Evolutionary conservation across 1,284 basidiomycete genomes (phyloP).

Genomic region (Trichosporon ovoides): DNA sequence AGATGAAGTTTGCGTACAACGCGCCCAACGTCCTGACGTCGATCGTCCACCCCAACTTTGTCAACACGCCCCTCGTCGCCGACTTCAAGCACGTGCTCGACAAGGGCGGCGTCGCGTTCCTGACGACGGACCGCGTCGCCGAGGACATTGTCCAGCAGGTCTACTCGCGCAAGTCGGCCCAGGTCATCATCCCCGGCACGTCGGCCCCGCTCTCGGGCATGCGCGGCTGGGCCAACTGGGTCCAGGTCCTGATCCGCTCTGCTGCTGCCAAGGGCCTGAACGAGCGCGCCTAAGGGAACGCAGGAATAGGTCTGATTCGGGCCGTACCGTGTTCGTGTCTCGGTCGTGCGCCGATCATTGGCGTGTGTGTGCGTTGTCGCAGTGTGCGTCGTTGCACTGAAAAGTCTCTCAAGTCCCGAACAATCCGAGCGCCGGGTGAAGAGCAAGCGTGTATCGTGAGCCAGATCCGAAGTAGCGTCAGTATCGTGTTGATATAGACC

Average conservation of each 20-base stretch:
- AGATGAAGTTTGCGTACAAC: constrained; percentile 12
- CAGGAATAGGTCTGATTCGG: too few relatives aligned
- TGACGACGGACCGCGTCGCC: constrained; percentile 10
- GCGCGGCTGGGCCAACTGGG: constrained; percentile 6
- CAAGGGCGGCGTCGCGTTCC: constrained; percentile 8
- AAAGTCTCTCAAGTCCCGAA: too few relatives aligned
- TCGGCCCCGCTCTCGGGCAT: constrained; percentile 1
- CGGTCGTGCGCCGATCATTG: too few relatives aligned
- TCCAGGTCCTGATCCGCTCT: constrained; percentile 3
- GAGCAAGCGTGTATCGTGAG: too few relatives aligned
- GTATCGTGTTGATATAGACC: not conserved
- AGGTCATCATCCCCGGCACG: constrained; percentile 16
- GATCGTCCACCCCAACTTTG: constrained; percentile 17
- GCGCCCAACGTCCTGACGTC: constrained; percentile 13
- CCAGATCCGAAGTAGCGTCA: too few relatives aligned
- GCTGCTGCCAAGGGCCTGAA: constrained; percentile 1
- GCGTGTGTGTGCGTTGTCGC: too few relatives aligned
- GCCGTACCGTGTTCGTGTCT: too few relatives aligned
- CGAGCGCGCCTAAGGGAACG: not conserved
- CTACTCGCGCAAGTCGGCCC: constrained; percentile 12
- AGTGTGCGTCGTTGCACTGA: too few relatives aligned
- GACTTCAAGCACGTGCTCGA: constrained; percentile 9
- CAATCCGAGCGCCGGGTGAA: too few relatives aligned
- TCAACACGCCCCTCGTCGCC: constrained; percentile 11
- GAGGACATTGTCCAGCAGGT: constrained; percentile 14